phyloP scores from a whole-genome alignment of 2,329 filamentous ascomycete genomes.

The Gaeumannomyces sp. region DNA sequence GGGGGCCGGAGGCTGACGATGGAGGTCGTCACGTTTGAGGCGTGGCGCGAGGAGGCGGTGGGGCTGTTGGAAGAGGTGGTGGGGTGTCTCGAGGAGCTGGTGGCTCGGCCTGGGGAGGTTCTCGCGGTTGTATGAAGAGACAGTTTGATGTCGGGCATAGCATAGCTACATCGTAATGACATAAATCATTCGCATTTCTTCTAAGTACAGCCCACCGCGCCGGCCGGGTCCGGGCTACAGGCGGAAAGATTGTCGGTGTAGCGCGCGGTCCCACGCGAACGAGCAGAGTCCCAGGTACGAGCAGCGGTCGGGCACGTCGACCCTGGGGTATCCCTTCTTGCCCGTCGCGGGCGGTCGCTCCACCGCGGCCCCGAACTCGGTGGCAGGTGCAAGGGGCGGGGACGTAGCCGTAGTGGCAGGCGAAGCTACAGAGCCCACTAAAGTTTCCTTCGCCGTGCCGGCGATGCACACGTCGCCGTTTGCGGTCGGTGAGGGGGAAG shows the following conservation, averaged over 20 bases:
- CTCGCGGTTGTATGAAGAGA: too few species aligned
- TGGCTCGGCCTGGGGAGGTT: too few species aligned
- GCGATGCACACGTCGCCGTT: constrained; percentile 13
- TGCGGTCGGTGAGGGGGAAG: too few species aligned
- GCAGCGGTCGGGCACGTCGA: not conserved
- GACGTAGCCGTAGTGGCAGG: constrained; percentile 17
- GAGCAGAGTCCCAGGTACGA: not conserved
- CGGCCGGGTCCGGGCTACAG: not conserved
- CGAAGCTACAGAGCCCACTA: constrained; percentile 15
- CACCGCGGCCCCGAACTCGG: constrained; percentile 12
- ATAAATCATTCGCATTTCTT: too few species aligned
- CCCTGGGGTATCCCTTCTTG: not conserved
- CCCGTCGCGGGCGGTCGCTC: constrained; percentile 1
- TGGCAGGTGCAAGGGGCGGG: constrained; percentile 17
- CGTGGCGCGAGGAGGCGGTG: too few species aligned
- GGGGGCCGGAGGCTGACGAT: too few species aligned
- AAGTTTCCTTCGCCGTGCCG: constrained; percentile 15
- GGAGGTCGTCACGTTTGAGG: too few species aligned
- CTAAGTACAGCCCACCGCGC: not conserved
- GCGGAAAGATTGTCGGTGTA: not conserved
- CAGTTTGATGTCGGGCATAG: too few species aligned
- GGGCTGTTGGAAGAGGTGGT: too few species aligned
- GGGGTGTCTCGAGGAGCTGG: too few species aligned
- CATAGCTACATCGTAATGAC: too few species aligned
- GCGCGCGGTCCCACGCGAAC: not conserved